Base-by-base conservation (phyloP, 768 basidiomycete genomes). In the Suillus brevipes region DNA sequence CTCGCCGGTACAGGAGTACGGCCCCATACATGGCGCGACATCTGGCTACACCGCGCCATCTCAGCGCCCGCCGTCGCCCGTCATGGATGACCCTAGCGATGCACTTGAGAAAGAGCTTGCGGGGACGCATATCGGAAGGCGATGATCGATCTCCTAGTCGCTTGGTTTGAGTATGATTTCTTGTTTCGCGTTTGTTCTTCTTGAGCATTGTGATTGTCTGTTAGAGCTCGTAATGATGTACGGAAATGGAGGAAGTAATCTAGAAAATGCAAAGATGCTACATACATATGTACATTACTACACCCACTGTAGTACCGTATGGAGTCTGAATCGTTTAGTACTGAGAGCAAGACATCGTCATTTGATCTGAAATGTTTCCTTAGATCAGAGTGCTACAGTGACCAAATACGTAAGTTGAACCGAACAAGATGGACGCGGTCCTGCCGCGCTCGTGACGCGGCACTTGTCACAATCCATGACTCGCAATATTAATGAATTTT, bases 81-180 rank as follows among this genome's bases (percentile, higher is more conserved):
- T 92, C 66, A 85, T 92, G 81, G 94, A 95, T 68, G 89, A 95
- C 71, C 94, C 94, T 8, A 91, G 90, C 65, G 89, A 88, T 63
- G 91, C 91, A 70, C 85, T 96, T 14, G 94, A 96, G 73, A 86
- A 88, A 52, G 94, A 96, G 74, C 83, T 95, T n/a, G 90, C 90
- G 13, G 85, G 86, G 61, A 87, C 90, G 40, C 89, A 89, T 71
- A 71, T 88, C 28, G 80, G 73, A 23, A 71, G 70, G 23, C 69
- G 73, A 49, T 78, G 59, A 76, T 59, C 12, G 38, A 31, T 20
- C 13, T 12, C 13, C 20, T 20, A 36, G 12, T n/a, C 12, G n/a
- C 1, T n/a, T 36, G 34, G 18, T 55, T 38, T 38, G 25, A 40
- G 38, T 5, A 6, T 40, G 25, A n/a, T 36, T 55, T 31, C 23